phyloP scores from a whole-genome alignment of 2,329 filamentous ascomycete genomes.

The Corynespora cassiicola region DNA sequence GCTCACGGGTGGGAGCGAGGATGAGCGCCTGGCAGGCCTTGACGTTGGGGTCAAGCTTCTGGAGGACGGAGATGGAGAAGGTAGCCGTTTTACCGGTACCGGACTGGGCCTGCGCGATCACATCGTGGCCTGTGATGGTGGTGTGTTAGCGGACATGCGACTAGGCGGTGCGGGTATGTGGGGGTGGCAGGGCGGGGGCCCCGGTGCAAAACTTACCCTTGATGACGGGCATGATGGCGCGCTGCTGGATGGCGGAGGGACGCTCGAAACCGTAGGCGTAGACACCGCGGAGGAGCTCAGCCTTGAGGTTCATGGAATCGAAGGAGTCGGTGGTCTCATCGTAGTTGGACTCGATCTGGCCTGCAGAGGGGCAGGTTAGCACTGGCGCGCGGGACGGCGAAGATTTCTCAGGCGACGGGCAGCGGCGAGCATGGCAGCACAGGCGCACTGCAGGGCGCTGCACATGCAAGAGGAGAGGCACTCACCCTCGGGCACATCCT shows the following conservation, averaged over 20 bases:
- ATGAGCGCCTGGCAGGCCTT: conserved; percentile 99
- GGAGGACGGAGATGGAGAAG: conserved; percentile 98
- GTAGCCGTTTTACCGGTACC: conserved; percentile 99
- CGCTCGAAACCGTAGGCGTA: conserved; percentile 99
- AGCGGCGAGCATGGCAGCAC: conserved; percentile 4
- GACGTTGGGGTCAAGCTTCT: conserved; percentile 95
- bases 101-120: conserved; percentile 99
- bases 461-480: conserved; percentile 41
- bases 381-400: conserved; percentile 4
- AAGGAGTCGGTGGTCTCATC: conserved; percentile 99
- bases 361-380: conserved; percentile 59
- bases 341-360: conserved; percentile 99
- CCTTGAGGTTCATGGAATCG: conserved; percentile 96
- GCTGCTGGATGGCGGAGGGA: conserved; percentile 99
- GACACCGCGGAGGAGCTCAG: conserved; percentile 97
- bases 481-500: conserved; percentile 95
- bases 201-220: conserved; percentile 91
- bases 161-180: background rate
- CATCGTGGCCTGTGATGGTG: conserved; percentile 75
- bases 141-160: too few relatives aligned
- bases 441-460: too few relatives aligned
- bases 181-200: conserved; percentile 14
- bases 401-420: conserved; percentile 10
- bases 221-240: conserved; percentile 99
- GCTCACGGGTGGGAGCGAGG: conserved; percentile 95